Evolutionary conservation across 179 eudicot species (phyloP), one percentile per base, ranked within the genome.

Genomic region (Carnegiea gigantea): DNA sequence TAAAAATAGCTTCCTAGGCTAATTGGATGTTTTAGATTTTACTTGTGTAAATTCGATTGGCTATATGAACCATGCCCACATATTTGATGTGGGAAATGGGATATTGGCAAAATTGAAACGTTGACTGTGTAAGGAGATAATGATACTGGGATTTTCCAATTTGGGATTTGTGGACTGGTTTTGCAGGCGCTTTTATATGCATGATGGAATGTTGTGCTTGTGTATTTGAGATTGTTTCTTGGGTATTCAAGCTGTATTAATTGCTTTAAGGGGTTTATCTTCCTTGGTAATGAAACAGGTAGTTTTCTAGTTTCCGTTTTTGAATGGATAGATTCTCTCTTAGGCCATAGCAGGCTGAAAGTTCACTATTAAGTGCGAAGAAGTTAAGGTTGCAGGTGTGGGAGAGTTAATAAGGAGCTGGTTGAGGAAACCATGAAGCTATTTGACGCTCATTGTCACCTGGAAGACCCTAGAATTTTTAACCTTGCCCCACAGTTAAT

Each of bases 371-470:
- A 30, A 30, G 5, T 1, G 15, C 9, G 0, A 30, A 36, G 14
- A 11, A 36, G 48, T 71, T n/a, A 5, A 13, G 9, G 4, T 79
- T 46, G 59, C 70, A 44, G 54, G 62, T 67, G 33, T 74, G 15
- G 76, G 79, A 53, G 30, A 68, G 33, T n/a, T 46, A 48, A 62
- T 48, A 40, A 73, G 46, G n/a, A 36, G 46, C 13, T 8, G 43
- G 4, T n/a, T 74, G 36, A 46, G 73, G 57, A 30, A 18, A 6
- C 48, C 40, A 94, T 94, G 90, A 96, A 86, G 78, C 88, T 96
- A 23, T 92, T 94, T 86, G 99, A 96, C 89, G 89, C 97, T 78
- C 99, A 96, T 82, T 96, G 99, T 88, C 99, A 96, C 90, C 91
- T 96, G 48, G 98, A 96, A 90, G 99, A 96, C 85, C 88, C 97